Evolutionary conservation across 495 filamentous ascomycete species (phyloP), one percentile per base, ranked within the genome.

Genomic region (Penicillium tannophilum): DNA sequence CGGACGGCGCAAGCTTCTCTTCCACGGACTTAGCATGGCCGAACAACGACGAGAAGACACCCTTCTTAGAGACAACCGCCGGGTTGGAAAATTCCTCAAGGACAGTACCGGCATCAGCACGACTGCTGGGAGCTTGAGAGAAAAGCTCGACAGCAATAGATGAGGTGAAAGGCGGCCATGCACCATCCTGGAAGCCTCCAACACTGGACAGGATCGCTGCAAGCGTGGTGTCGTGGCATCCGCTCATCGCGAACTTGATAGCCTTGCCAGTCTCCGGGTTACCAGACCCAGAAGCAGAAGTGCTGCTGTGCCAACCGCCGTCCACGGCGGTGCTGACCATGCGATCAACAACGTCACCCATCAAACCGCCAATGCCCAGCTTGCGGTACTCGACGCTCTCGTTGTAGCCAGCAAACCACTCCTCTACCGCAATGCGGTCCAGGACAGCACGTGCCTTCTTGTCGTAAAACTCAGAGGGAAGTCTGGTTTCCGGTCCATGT

Each of bases 201-300:
- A 97, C 63, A 59, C 88, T 91, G 9, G 88, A 79, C 36, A 98
- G 74, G 11, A 95, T 72, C 0, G 81, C 90, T 5, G 90, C 94
- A 9, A 98, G 78, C 19, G 94, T 97, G 10, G 94, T 98, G 71
- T 98, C 94, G 69, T 98, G 94, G 64, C 92, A 97, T 19, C 94
- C 94, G 63, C 85, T 88, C 62, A 98, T 75, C 5, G 84, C 88
- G 35, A 92, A 79, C 60, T 85, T 88, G 61, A 88, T 81, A n/a
- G 81, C 72, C 52, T 76, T 81, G 70, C 81, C 81, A n/a, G 72
- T 76, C 48, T 75, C 71, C 1, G 74, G 67, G 24, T 79, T 58
- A 7, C 67, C 63, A 17, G 72, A 69, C 7, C 71, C 73, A 41
- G 74, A 72, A 4, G 85, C 86, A 56, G 85, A 79, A 35, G 79